phyloP scores from a whole-genome alignment of 2,329 filamentous ascomycete species.

The Metarhizium sp. region DNA sequence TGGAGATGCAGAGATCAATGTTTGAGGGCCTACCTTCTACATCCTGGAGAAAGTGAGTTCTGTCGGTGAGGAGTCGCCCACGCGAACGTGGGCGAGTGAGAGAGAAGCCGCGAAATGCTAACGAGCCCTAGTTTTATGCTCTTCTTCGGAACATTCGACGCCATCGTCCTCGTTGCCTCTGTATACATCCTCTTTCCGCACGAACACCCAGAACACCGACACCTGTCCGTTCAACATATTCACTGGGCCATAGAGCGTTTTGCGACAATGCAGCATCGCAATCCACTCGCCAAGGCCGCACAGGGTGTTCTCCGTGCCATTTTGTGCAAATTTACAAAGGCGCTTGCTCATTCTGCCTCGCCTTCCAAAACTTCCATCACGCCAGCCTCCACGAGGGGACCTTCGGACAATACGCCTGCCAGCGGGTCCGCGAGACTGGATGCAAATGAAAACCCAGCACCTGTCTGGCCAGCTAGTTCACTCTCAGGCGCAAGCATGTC shows the following conservation, averaged over 20 bases:
- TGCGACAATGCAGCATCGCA: slow-evolving; percentile 43
- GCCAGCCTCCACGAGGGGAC: slow-evolving; percentile 4
- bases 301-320: slow-evolving; percentile 47
- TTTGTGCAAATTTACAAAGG: slow-evolving; percentile 41
- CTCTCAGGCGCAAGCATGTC: neutral
- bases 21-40: slow-evolving; percentile 39
- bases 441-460: neutral
- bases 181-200: slow-evolving; percentile 52
- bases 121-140: slow-evolving; percentile 33
- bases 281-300: slow-evolving; percentile 43
- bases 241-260: slow-evolving; percentile 51
- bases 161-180: slow-evolving; percentile 50
- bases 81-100: neutral
- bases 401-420: neutral
- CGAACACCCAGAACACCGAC: slow-evolving; percentile 40
- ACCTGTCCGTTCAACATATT: slow-evolving; percentile 43
- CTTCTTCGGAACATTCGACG: slow-evolving; percentile 56
- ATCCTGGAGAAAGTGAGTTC: slow-evolving; percentile 34
- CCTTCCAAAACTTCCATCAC: slow-evolving; percentile 10
- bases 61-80: neutral
- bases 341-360: slow-evolving; percentile 25
- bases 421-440: neutral
- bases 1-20: slow-evolving; percentile 42
- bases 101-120: neutral
- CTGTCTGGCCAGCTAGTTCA: neutral